Base-by-base conservation (phyloP, 331 rosid species). In the Arachis monticola region DNA sequence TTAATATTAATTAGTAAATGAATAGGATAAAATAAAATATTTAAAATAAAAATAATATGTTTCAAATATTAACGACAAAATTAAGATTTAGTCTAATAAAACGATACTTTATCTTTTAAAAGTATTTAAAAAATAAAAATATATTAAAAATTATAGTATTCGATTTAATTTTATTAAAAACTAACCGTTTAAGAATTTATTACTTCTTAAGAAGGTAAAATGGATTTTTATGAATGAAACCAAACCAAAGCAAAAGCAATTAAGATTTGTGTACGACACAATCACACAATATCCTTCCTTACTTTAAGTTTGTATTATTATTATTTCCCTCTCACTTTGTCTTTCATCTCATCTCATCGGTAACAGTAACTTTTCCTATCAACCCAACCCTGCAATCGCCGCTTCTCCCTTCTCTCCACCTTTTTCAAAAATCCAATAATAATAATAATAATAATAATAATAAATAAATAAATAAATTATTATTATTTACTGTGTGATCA, bases 351-450 rank as follows among this genome's bases (percentile, higher is more conserved):
- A 30, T 58, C 85, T 81, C 88, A 78, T 90, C 80, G 91, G 92
- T 85, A 87, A 83, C 81, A 78, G 84, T 50, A 78, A 78, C 48
- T 48, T 78, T 64, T 73, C 76, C 40, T 64, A 50, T 78, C 40
- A 35, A 35, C 41, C 22, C 59, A 86, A 50, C 60, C 87, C 78
- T 83, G 72, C 87, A 79, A 76, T 86, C 96, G 91, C 90, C 96
- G 93, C 40, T 56, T 74, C 59, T 13, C 13, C 85, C 64, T 78
- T 77, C 75, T 67, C 13, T 10, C 22, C 80, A 52, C 80, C 1
- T 2, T 11, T 10, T 4, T 2, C 12, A 12, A 51, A 51, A 17
- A 17, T 17, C 22, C 22, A 51, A 11, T 50, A 17, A 17, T n/a
- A 14, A 51, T 12, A 10, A 11, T 35, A 35, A 35, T 12, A 10